phyloP scores from a whole-genome alignment of 176 grass and related monocot species.

The Carex kokanica region DNA sequence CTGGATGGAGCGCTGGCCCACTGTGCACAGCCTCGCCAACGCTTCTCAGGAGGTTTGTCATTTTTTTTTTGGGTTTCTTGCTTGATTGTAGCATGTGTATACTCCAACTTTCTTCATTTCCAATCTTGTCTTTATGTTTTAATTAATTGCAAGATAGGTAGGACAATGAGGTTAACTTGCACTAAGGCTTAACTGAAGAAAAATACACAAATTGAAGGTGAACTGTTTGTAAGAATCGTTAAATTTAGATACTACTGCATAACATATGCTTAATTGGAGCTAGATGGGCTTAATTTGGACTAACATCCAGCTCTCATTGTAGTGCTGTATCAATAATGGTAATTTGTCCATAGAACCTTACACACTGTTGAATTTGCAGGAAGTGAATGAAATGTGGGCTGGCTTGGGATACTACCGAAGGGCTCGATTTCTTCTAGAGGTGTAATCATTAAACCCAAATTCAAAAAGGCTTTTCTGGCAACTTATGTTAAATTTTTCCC shows the following conservation, averaged over 20 bases:
- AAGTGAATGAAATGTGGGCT: constrained; percentile 97
- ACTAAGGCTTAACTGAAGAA: not conserved
- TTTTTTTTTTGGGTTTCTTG: not conserved
- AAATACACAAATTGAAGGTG: not conserved
- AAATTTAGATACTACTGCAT: not conserved
- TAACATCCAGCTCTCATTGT: not conserved
- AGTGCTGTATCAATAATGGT: constrained; percentile 13
- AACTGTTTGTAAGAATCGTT: not conserved
- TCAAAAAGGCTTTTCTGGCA: not conserved
- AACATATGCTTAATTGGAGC: not conserved
- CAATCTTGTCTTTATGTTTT: not conserved
- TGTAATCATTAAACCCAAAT: constrained; percentile 20
- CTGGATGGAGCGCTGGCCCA: constrained; percentile 92
- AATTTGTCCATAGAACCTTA: not conserved
- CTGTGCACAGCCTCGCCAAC: constrained; percentile 59
- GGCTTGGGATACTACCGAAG: constrained; percentile 93
- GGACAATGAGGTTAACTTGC: not conserved
- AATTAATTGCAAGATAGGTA: not conserved
- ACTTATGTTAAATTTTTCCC: constrained; percentile 28
- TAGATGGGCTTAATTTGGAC: not conserved
- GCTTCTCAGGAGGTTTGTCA: constrained; percentile 77
- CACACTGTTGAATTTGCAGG: constrained; percentile 36
- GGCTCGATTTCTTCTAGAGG: constrained; percentile 94
- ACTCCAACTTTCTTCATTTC: not conserved
- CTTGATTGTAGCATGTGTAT: not conserved